Evolutionary conservation across 208 protist genomes (phyloP), one percentile per base, ranked within the genome.

Genomic region (Spongospora subterranea): DNA sequence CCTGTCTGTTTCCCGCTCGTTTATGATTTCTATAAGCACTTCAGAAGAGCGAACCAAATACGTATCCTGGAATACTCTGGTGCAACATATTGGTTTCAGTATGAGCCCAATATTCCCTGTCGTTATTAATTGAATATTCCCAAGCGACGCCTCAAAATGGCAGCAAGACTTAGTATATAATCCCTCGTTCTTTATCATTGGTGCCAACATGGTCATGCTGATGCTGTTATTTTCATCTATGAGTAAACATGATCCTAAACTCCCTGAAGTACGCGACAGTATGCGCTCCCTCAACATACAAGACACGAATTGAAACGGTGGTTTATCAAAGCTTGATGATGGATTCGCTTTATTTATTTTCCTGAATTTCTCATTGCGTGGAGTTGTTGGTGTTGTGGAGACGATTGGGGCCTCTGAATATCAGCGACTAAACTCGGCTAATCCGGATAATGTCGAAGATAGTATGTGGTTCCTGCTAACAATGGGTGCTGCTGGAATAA

Each of bases 261-360:
- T 35, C 11, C 71, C 11, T 40, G 6, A 45, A 82, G 17, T n/a
- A 6, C 71, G 35, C 71, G 71, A 40, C 71, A 17, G 71, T 6
- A 6, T 35, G 11, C 17, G 17, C 6, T 6, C 71, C n/a, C 71
- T 17, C 29, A 32, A 29, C 17, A 65, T 32, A 17, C 20, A 65
- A 17, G 71, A 82, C 71, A 20, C n/a, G 35, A n/a, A 39, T 43
- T 6, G 35, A 40, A 20, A 35, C 17, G 6, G 71, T 6, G n/a
- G 35, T 13, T 35, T 35, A n/a, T 82, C n/a, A 6, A 82, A 43
- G 71, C n/a, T 35, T 17, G 71, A 82, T 43, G 71, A 6, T 6
- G 71, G 17, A n/a, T 82, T 82, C 71, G 71, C 71, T 35, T n/a
- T 82, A n/a, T 82, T 82, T n/a, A 45, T 82, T 6, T 82, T 82